Evolutionary conservation across 768 basidiomycete species (phyloP).

Genomic region (Panellus pusillus): DNA sequence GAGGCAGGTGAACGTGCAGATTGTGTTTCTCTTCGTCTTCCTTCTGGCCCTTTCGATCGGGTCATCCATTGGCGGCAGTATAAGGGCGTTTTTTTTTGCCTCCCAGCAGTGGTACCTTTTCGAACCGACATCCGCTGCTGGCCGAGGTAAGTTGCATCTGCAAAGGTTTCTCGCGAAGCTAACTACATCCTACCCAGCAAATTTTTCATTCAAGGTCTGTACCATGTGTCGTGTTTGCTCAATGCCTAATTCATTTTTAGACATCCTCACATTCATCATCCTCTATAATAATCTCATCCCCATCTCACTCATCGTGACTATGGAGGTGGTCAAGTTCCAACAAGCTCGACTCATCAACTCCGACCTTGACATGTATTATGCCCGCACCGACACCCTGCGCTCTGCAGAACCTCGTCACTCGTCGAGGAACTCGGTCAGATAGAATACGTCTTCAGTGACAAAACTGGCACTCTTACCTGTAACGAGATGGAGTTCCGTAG

Average conservation of each 20-base stretch:
- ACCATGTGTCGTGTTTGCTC: constrained; percentile 14
- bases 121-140: constrained; percentile 56
- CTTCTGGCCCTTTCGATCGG: constrained; percentile 86
- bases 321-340: constrained; percentile 99
- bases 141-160: constrained; percentile 51
- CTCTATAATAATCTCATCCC: constrained; percentile 99
- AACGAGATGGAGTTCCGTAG: constrained; percentile 98
- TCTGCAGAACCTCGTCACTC: constrained; percentile 96
- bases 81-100: constrained; percentile 89
- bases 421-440: constrained; percentile 99
- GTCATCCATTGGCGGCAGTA: constrained; percentile 89
- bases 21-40: constrained; percentile 90
- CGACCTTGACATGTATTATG: constrained; percentile 98
- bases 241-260: constrained; percentile 38
- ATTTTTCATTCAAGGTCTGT: constrained; percentile 79
- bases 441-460: constrained; percentile 94
- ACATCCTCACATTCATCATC: constrained; percentile 97
- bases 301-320: constrained; percentile 98
- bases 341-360: constrained; percentile 97
- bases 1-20: constrained; percentile 93
- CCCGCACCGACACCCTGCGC: constrained; percentile 90
- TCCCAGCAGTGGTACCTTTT: constrained; percentile 89
- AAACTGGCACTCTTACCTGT: constrained; percentile 92
- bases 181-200: constrained; percentile 47
- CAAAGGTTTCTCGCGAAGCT: constrained; percentile 3